Conservation (phyloP, 139 green algal species). For the Closterium sp. region DNA sequence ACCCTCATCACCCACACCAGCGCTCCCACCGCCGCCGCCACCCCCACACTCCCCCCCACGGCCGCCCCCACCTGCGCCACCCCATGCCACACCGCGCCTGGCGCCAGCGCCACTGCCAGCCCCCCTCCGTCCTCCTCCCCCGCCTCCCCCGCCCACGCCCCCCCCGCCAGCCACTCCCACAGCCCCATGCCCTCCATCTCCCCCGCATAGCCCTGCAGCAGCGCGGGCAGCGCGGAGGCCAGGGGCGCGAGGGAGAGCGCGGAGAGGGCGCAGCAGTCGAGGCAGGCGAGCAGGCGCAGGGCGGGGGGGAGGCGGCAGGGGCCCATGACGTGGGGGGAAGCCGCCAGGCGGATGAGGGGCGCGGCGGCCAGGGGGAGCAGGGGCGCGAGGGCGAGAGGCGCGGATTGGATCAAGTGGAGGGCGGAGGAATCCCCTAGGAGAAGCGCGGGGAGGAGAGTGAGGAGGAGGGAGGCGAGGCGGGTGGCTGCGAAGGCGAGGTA, state of each 20-base stretch:
- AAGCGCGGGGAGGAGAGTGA: too few species aligned
- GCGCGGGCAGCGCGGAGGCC: background rate
- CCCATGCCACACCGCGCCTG: background rate
- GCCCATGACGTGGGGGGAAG: constrained; percentile 22
- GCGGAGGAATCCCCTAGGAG: too few species aligned
- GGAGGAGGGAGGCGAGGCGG: too few species aligned
- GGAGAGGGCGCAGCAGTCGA: background rate
- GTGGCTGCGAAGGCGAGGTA: too few species aligned
- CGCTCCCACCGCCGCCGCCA: too few species aligned
- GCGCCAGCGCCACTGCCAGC: background rate
- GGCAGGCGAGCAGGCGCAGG: constrained; percentile 8
- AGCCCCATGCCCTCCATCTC: constrained; percentile 15
- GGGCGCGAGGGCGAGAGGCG: constrained; percentile 17
- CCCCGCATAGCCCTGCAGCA: background rate
- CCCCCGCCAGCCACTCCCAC: constrained; percentile 8
- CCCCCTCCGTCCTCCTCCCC: background rate
- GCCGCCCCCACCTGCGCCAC: background rate
- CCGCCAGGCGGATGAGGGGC: constrained; percentile 52
- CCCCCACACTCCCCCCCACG: too few species aligned
- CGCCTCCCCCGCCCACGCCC: constrained; percentile 8
- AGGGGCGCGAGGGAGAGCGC: background rate
- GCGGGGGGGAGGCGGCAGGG: background rate
- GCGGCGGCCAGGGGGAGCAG: constrained; percentile 55
- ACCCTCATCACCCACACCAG: too few species aligned
- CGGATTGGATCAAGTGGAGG: too few species aligned